These are phyloP conservation scores for Populus hybrid DNA, from an alignment of 441 rosid genomes.

Conservation along the genomic window DNA sequence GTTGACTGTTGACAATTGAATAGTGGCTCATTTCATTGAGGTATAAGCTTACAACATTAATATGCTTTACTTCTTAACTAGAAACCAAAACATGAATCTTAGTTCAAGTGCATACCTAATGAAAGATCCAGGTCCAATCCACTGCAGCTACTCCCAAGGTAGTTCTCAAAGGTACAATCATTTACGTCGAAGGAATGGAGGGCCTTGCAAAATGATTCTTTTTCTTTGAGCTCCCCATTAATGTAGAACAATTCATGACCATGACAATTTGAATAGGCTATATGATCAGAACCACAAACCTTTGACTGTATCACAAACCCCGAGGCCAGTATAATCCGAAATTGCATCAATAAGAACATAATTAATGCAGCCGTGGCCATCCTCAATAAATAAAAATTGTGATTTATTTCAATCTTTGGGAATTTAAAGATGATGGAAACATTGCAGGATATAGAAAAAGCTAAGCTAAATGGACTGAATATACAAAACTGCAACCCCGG, in stretches of 20 bases:
- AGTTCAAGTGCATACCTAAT: conserved; percentile 41
- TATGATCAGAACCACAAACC: conserved; percentile 50
- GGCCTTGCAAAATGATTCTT: conserved; percentile 51
- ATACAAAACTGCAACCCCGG: conserved; percentile 3
- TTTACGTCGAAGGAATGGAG: conserved; percentile 42
- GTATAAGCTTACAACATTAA: not conserved
- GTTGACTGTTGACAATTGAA: not conserved
- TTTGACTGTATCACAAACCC: conserved; percentile 38
- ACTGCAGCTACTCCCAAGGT: conserved; percentile 31
- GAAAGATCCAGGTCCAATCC: conserved; percentile 29
- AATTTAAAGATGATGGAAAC: conserved; percentile 8
- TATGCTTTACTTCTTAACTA: not conserved
- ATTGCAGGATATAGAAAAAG: conserved; percentile 6
- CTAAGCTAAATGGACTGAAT: not conserved
- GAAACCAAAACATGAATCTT: conserved; percentile 8
- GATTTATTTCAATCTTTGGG: conserved; percentile 20
- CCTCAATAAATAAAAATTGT: conserved; percentile 19
- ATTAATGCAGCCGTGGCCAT: conserved; percentile 32
- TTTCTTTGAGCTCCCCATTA: conserved; percentile 54
- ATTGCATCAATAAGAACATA: conserved; percentile 43
- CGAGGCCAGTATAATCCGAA: conserved; percentile 36
- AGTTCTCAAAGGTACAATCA: conserved; percentile 42
- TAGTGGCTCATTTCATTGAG: not conserved
- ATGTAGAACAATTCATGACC: conserved; percentile 48
- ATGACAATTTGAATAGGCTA: conserved; percentile 38